Base-by-base conservation (phyloP, 116 monocot genomes). In the Iris pallida region DNA sequence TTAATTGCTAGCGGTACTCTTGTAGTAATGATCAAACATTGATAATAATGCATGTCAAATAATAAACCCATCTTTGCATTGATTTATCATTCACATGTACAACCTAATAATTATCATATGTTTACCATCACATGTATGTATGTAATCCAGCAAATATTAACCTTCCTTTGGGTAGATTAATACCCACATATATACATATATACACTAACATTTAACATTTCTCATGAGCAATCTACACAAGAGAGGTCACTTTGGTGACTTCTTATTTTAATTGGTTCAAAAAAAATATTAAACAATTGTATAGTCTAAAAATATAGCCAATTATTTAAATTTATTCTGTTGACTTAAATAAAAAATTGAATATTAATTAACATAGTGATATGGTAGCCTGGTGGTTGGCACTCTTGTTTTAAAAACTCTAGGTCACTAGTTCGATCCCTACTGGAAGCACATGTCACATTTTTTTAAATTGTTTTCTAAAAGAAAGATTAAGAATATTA, bases 1-100 rank as follows among this genome's bases (percentile, higher is more conserved):
- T 42, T 61, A 61, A 61, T 0, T 61, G 61, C 14, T 10, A 42
- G 14, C 42, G 42, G 42, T 42, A 61, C 4, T 57, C 18, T 57
- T 57, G 57, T 16, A 4, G 9, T 19, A 57, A 57, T 57, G 10
- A 57, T 57, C 61, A 61, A 61, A 61, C 42, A 61, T 42, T 42
- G 42, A 30, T 3, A 61, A 61, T 61, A 61, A 42, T 43, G 3
- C 8, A 42, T 61, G 42, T 12, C 4, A 42, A 12, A 43, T 61
- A 61, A 61, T 42, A 42, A 61, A 10, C 13, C 40, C 0, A 43
- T 61, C 42, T 61, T 64, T 63, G 43, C 43, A 63, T 45, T 14
- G 43, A 44, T n/a, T 63, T 63, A 45, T 63, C 44, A 63, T 63
- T 63, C 43, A 12, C 44, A 63, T 63, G 59, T 19, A 30, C n/a